Evolutionary conservation across 2,329 filamentous ascomycete genomes (phyloP).

Genomic region (Trichoderma atrobrunneum): DNA sequence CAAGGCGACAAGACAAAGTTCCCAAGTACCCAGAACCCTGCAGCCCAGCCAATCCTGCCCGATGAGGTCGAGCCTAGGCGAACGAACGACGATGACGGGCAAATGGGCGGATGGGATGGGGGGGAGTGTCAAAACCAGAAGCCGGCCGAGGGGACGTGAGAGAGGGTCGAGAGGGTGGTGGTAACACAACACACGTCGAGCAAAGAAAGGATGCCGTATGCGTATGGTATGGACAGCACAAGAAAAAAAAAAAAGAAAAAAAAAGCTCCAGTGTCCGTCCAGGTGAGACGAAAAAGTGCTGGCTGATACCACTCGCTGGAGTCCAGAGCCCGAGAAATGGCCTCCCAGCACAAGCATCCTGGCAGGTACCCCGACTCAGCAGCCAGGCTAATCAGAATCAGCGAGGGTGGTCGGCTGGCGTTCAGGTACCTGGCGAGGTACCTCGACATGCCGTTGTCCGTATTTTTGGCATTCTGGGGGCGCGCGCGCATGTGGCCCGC

Average conservation of each 20-base stretch:
- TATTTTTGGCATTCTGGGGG: conserved; percentile 12
- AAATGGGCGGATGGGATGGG: conserved; percentile 1
- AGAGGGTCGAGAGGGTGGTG: conserved; percentile 3
- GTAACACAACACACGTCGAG: background rate
- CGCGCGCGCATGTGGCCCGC: conserved; percentile 4
- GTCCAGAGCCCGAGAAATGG: background rate
- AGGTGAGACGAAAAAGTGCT: conserved; percentile 8
- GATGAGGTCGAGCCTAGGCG: conserved; percentile 9
- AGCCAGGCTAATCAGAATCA: conserved; percentile 10
- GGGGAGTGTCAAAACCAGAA: background rate
- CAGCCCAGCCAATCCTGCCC: conserved; percentile 16
- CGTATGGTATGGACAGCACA: background rate
- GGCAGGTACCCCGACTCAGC: conserved; percentile 17
- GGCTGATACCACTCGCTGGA: background rate
- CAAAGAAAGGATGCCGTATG: too few species aligned
- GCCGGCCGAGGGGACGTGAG: background rate
- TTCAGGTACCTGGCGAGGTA: conserved; percentile 5
- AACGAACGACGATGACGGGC: conserved; percentile 9
- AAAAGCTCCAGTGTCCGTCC: background rate
- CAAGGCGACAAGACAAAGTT: conserved; percentile 11
- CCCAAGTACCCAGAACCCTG: conserved; percentile 16
- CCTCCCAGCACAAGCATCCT: background rate
- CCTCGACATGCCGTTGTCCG: background rate
- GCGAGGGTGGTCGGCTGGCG: conserved; percentile 8
- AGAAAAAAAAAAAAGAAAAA: background rate